Evolutionary conservation across 208 protist genomes (phyloP).

Genomic region (Trypanosoma platydactyli): DNA sequence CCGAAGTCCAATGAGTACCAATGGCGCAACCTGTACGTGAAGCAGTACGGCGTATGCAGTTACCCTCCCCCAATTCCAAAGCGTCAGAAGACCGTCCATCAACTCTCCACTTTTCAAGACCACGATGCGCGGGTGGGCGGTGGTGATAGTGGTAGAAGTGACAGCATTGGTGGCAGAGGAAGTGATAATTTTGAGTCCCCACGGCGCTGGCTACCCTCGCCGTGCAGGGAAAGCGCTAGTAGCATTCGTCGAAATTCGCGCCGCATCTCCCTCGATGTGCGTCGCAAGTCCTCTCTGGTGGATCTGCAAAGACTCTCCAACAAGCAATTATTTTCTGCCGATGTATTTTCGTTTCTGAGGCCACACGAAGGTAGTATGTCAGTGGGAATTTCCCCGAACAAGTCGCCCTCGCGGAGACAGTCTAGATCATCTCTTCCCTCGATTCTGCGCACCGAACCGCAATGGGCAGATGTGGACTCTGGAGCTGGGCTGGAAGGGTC

Average conservation of each 20-base stretch:
- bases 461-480: not conserved
- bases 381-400: not conserved
- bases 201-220: not conserved
- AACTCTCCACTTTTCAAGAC: not conserved
- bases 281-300: slow-evolving; percentile 6
- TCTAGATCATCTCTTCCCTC: not conserved
- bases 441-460: not conserved
- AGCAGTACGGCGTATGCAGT: slow-evolving; percentile 65
- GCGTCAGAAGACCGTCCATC: slow-evolving; percentile 25
- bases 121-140: not conserved
- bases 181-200: not conserved
- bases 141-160: slow-evolving; percentile 16
- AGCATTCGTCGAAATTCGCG: not conserved
- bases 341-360: slow-evolving; percentile 58
- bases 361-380: not conserved
- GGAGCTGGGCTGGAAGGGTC: not conserved
- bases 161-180: slow-evolving; percentile 4
- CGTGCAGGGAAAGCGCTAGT: not conserved
- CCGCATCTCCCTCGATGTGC: slow-evolving; percentile 7
- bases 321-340: slow-evolving; percentile 53
- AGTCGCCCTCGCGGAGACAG: too few relatives aligned
- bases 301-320: slow-evolving; percentile 40
- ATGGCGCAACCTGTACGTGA: slow-evolving; percentile 81
- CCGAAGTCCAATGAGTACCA: slow-evolving; percentile 79
- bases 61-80: slow-evolving; percentile 75